Evolutionary conservation across 495 filamentous ascomycete species (phyloP).

Genomic region (Penicillium manginii): DNA sequence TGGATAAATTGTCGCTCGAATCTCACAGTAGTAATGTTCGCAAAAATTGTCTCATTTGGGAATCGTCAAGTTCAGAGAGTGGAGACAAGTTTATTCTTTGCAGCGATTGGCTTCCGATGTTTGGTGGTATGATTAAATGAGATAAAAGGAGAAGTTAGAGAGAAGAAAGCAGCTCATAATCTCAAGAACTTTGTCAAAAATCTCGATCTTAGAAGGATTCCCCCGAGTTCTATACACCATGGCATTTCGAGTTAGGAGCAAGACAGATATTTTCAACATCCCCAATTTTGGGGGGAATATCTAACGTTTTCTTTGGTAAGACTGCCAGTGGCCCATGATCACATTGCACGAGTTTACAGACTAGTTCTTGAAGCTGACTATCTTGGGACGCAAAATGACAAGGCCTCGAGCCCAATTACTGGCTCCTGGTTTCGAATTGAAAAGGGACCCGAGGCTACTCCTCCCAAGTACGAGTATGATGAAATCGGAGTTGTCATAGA

Average conservation of each 20-base stretch:
- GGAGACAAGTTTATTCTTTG: not conserved
- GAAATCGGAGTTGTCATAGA: not conserved
- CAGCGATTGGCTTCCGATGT: not conserved
- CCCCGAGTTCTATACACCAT: not conserved
- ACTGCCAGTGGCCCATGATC: not conserved
- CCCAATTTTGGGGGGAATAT: not conserved
- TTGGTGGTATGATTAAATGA: too few relatives aligned
- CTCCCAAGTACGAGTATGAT: not conserved
- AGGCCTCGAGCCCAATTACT: not conserved
- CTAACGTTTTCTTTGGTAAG: not conserved
- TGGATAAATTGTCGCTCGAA: not conserved
- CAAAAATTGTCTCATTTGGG: not conserved
- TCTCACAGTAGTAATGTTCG: not conserved
- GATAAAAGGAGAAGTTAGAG: too few relatives aligned
- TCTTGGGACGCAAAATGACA: not conserved
- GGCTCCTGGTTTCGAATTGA: not conserved
- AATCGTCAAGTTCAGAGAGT: not conserved
- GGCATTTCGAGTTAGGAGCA: not conserved
- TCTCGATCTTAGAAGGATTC: not conserved
- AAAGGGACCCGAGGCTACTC: not conserved
- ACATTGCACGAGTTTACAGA: not conserved
- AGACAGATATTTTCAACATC: not conserved
- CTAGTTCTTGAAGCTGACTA: not conserved
- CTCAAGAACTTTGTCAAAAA: not conserved
- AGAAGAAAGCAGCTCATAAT: too few relatives aligned